These are phyloP conservation scores for Neofusicoccum laricinum DNA, from an alignment of 2,329 filamentous ascomycete genomes.

Conservation along the genomic window DNA sequence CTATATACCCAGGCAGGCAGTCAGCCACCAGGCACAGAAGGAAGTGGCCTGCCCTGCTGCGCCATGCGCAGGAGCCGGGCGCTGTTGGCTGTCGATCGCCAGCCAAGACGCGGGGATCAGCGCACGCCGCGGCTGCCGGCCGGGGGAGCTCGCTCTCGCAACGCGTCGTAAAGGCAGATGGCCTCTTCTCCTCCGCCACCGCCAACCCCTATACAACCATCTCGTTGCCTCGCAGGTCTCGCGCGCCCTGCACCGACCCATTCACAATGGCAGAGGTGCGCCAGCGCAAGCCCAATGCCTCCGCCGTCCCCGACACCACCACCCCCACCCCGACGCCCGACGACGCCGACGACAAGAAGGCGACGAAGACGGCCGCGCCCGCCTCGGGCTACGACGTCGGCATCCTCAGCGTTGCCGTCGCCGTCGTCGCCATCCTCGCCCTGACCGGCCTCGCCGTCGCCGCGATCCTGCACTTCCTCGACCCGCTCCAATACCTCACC, in stretches of 20 bases:
- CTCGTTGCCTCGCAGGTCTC: neutral
- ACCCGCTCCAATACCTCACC: constrained; percentile 7
- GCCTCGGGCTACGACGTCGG: neutral
- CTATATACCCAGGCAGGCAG: neutral
- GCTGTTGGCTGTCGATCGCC: too few species aligned
- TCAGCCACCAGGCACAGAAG: too few species aligned
- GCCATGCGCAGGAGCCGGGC: too few species aligned
- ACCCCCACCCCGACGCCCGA: too few species aligned
- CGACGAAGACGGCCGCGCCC: neutral
- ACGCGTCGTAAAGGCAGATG: neutral
- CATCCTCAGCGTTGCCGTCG: neutral
- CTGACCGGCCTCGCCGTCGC: constrained; percentile 1
- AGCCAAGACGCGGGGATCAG: too few species aligned
- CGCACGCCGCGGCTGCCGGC: too few species aligned
- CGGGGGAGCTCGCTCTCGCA: neutral
- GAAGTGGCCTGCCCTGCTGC: too few species aligned
- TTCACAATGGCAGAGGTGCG: constrained; percentile 4
- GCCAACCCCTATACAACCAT: neutral
- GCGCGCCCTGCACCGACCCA: neutral
- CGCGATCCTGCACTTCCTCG: neutral
- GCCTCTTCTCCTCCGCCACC: neutral
- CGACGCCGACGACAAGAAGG: neutral
- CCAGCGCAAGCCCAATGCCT: constrained; percentile 1
- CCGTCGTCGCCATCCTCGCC: neutral
- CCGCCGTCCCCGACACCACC: neutral